Conservation (phyloP, 179 eudicot species). For the Heliamphora pulchella region DNA sequence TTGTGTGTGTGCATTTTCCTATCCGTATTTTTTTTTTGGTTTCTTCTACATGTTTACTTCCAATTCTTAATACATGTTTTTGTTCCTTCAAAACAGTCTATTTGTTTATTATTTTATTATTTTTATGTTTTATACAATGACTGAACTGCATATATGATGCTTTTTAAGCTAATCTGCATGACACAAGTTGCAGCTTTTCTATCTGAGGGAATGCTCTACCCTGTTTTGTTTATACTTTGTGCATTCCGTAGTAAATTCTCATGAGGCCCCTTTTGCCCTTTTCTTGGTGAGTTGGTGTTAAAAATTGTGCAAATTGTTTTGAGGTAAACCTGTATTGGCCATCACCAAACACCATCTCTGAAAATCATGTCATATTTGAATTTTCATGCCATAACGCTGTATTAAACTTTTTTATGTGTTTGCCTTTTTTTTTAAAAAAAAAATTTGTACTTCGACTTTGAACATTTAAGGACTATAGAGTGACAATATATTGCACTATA, state of each 20-base stretch:
- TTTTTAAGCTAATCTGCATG: background rate
- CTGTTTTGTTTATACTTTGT: background rate
- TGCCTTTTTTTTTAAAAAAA: background rate
- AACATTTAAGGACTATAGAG: background rate
- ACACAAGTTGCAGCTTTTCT: background rate
- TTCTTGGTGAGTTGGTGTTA: background rate
- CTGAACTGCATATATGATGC: background rate
- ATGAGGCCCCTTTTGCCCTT: background rate
- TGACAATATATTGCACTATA: background rate
- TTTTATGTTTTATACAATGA: no score
- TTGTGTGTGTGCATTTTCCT: no score
- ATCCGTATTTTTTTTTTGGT: background rate
- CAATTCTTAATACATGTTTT: background rate
- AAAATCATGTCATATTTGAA: background rate
- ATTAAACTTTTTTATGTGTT: background rate
- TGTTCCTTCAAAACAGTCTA: background rate
- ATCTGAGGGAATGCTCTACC: background rate
- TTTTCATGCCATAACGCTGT: background rate
- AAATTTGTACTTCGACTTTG: background rate
- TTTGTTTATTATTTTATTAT: no score
- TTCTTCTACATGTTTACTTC: background rate
- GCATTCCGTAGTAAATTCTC: background rate
- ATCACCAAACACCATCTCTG: background rate
- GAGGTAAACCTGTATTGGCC: background rate
- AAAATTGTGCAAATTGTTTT: conserved; percentile 7